phyloP scores from a whole-genome alignment of 164 flowering plant genomes.

The Kalanchoe fedtschenkoi region DNA sequence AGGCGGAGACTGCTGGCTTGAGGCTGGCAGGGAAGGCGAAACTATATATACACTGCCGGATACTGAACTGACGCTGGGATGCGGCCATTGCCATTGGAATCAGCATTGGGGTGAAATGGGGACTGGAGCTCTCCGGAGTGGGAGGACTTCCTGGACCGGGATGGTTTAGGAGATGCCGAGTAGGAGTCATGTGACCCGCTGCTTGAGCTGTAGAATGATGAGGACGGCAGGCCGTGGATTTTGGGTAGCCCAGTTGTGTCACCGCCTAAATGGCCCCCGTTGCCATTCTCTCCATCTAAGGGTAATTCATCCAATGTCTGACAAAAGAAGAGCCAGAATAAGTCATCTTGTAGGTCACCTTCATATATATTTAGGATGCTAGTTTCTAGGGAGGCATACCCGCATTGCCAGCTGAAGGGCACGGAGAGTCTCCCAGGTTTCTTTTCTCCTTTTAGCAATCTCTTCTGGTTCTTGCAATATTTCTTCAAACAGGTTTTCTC shows the following conservation, averaged over 20 bases:
- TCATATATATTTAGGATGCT: not conserved
- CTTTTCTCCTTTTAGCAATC: constrained; percentile 65
- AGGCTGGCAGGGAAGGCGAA: no score
- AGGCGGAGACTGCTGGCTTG: not conserved
- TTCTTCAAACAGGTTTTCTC: constrained; percentile 81
- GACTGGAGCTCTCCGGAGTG: constrained; percentile 80
- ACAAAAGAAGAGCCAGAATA: not conserved
- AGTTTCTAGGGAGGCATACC: constrained; percentile 27
- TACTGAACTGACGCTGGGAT: constrained; percentile 32
- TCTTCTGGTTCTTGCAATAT: constrained; percentile 90
- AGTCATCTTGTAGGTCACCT: not conserved
- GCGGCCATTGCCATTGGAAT: constrained; percentile 56
- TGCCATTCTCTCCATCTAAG: constrained; percentile 69
- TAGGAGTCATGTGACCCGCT: constrained; percentile 40
- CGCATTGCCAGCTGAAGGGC: constrained; percentile 80
- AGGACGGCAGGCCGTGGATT: constrained; percentile 47
- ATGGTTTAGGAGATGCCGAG: constrained; percentile 53
- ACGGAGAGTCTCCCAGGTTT: constrained; percentile 57
- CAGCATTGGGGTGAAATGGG: constrained; percentile 32
- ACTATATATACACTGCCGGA: constrained; percentile 31
- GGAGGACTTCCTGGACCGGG: constrained; percentile 63
- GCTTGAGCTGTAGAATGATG: constrained; percentile 44
- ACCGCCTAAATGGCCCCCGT: constrained; percentile 52
- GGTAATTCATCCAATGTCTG: constrained; percentile 86
- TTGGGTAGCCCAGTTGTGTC: constrained; percentile 84